Conservation (phyloP, 2,329 filamentous ascomycete genomes). For the Gaeumannomyces sp. region DNA sequence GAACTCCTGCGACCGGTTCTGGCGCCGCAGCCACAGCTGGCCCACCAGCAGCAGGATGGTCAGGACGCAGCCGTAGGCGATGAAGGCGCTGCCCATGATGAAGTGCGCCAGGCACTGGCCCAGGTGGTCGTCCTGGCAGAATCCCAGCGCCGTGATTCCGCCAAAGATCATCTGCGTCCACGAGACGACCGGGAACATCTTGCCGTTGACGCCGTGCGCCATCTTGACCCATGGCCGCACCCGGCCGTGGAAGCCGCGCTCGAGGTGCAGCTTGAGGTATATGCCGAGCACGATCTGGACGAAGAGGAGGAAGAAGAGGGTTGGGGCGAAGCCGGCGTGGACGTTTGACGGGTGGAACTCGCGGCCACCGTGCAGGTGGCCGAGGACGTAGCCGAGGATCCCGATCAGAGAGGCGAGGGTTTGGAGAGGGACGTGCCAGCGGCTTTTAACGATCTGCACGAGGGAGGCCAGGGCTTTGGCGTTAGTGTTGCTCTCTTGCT, state of each 20-base stretch:
- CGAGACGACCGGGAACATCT: slow-evolving; percentile 74
- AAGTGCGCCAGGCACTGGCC: slow-evolving; percentile 95
- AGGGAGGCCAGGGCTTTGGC: background rate
- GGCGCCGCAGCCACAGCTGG: slow-evolving; percentile 76
- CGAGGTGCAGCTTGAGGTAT: slow-evolving; percentile 85
- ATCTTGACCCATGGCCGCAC: slow-evolving; percentile 67
- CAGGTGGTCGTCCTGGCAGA: slow-evolving; percentile 84
- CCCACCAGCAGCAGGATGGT: slow-evolving; percentile 83
- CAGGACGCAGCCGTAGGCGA: slow-evolving; percentile 84
- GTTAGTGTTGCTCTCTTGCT: background rate
- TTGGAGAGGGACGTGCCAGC: slow-evolving; percentile 93
- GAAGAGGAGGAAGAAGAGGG: slow-evolving; percentile 72
- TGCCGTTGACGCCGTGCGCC: slow-evolving; percentile 76
- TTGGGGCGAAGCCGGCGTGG: slow-evolving; percentile 74
- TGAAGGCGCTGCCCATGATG: slow-evolving; percentile 97
- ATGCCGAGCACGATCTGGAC: slow-evolving; percentile 72
- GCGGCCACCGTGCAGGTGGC: slow-evolving; percentile 83
- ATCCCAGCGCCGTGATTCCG: slow-evolving; percentile 84
- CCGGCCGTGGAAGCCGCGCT: slow-evolving; percentile 73
- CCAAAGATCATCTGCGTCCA: slow-evolving; percentile 97
- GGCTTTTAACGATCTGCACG: slow-evolving; percentile 71
- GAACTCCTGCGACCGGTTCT: slow-evolving; percentile 89
- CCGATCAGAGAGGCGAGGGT: slow-evolving; percentile 67
- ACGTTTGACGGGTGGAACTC: slow-evolving; percentile 72
- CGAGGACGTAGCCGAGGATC: slow-evolving; percentile 81